phyloP scores from a whole-genome alignment of 2,329 filamentous ascomycete genomes.

The Cadophora sp. region DNA sequence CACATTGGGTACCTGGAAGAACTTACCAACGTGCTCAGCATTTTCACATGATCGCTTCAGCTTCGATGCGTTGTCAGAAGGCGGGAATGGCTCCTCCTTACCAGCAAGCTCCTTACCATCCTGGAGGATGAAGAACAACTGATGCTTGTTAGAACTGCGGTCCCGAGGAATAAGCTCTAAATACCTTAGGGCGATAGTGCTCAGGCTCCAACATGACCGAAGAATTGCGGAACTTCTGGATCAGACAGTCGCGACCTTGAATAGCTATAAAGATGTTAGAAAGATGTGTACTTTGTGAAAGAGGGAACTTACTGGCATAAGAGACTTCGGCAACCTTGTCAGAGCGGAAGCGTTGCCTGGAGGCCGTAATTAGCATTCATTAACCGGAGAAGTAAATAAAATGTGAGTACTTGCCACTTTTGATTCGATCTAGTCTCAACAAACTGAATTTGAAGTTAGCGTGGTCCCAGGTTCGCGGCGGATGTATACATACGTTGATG shows the following conservation, averaged over 20 bases:
- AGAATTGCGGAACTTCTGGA: constrained; percentile 96
- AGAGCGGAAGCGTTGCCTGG: constrained; percentile 78
- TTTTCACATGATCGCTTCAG: constrained; percentile 88
- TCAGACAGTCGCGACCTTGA: constrained; percentile 87
- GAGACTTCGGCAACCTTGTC: constrained; percentile 90
- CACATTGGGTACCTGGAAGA: constrained; percentile 10
- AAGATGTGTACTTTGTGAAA: constrained; percentile 4
- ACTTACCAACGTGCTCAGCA: constrained; percentile 80
- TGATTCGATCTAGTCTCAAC: constrained; percentile 73
- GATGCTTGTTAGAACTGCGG: constrained; percentile 34
- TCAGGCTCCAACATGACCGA: constrained; percentile 90
- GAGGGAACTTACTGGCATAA: constrained; percentile 78
- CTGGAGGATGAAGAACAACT: constrained; percentile 61
- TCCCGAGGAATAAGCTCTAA: constrained; percentile 44
- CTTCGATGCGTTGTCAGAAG: constrained; percentile 84
- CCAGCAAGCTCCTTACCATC: constrained; percentile 68
- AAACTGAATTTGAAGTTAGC: constrained; percentile 59
- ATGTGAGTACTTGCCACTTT: constrained; percentile 60
- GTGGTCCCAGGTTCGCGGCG: constrained; percentile 20
- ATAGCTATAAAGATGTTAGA: constrained; percentile 65
- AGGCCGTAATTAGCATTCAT: neutral
- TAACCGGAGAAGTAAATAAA: neutral
- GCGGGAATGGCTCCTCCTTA: constrained; percentile 76
- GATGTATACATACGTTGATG: constrained; percentile 58
- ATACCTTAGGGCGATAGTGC: constrained; percentile 83